A percentile compares a stretch with the other conserved stretches of the same genome.
Conservation (phyloP, 805 yeast genomes). For the Yarrowia hollandica region DNA sequence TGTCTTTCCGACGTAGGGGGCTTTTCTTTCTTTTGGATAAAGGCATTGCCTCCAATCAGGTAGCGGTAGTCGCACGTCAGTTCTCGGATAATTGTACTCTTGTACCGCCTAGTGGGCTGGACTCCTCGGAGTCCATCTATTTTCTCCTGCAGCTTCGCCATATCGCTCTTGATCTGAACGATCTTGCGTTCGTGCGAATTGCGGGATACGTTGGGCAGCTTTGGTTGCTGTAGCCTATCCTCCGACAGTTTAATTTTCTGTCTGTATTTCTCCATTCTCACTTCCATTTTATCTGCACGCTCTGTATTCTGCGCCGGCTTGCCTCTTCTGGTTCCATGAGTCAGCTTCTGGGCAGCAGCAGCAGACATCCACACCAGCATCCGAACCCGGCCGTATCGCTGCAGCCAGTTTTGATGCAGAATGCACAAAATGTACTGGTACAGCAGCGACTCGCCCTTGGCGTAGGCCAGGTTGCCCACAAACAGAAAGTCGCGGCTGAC, state of each 20-base stretch:
- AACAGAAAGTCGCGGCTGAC: constrained; percentile 12
- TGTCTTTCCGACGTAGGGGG: too few relatives aligned
- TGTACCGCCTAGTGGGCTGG: neutral
- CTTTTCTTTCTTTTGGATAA: neutral
- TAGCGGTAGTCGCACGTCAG: constrained; percentile 19
- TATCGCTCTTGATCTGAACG: too few relatives aligned
- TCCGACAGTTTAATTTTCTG: too few relatives aligned
- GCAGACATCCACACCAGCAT: constrained; percentile 19
- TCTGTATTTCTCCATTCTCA: neutral
- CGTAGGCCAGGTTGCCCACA: constrained; percentile 8
- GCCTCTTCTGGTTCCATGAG: neutral
- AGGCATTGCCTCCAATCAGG: constrained; percentile 8
- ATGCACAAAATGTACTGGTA: constrained; percentile 2
- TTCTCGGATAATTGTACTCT: neutral
- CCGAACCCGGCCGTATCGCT: constrained; percentile 18
- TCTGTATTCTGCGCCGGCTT: too few relatives aligned
- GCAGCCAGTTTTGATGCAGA: constrained; percentile 24
- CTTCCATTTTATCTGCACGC: neutral
- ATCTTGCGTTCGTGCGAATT: too few relatives aligned
- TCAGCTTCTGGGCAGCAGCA: neutral
- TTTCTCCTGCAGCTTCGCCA: neutral
- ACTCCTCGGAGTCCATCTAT: neutral
- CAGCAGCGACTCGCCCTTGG: neutral
- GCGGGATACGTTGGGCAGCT: too few relatives aligned
- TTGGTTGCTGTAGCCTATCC: too few relatives aligned